phyloP scores from a whole-genome alignment of 345 rosid genomes.

The Camelina neglecta region DNA sequence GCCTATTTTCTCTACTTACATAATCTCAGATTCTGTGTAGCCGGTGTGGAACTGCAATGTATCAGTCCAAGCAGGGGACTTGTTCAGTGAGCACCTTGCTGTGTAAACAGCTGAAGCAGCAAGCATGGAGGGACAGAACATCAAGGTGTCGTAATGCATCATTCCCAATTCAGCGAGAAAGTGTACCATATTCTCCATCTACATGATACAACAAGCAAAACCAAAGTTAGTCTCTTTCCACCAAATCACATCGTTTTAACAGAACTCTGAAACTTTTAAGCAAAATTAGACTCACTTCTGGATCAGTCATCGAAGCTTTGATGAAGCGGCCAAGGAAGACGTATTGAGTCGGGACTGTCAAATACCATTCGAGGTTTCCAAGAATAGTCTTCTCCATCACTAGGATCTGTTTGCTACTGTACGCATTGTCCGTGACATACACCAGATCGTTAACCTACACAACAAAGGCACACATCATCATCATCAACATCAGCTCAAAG shows the following conservation, averaged over 20 bases:
- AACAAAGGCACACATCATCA: conserved; percentile 6
- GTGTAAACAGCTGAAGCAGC: conserved; percentile 95
- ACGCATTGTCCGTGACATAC: conserved; percentile 83
- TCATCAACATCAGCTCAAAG: neutral
- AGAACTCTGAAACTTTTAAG: neutral
- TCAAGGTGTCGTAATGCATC: conserved; percentile 61
- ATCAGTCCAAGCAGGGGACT: conserved; percentile 73
- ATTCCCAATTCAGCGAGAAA: conserved; percentile 80
- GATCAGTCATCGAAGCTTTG: conserved; percentile 74
- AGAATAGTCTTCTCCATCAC: conserved; percentile 80
- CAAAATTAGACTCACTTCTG: conserved; percentile 49
- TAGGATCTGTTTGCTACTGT: conserved; percentile 72
- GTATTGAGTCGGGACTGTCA: conserved; percentile 85
- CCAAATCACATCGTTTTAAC: neutral
- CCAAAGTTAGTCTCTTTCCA: conserved; percentile 12
- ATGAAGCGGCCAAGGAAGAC: conserved; percentile 80
- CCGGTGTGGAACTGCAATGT: conserved; percentile 76
- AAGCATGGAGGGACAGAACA: conserved; percentile 64
- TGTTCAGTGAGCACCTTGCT: conserved; percentile 72
- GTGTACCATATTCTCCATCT: conserved; percentile 78
- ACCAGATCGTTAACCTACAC: conserved; percentile 76
- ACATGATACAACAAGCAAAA: conserved; percentile 25
- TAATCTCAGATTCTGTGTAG: conserved; percentile 63
- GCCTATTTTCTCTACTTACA: conserved; percentile 43
- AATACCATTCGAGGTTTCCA: conserved; percentile 75